Evolutionary conservation across 805 yeast genomes (phyloP).

Genomic region (Candida krabiensis): DNA sequence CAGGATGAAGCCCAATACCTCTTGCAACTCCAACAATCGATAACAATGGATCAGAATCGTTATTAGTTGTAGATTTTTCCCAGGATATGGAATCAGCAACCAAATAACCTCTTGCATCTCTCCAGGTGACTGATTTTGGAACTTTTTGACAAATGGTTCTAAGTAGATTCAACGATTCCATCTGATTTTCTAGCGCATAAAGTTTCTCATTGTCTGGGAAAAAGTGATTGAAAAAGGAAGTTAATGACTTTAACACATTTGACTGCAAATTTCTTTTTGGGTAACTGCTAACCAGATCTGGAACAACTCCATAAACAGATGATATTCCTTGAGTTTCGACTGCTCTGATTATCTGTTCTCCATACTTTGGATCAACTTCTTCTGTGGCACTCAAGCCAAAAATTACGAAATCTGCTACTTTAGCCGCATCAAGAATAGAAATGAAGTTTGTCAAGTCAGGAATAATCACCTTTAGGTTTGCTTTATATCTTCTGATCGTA

Average conservation of each 20-base stretch:
- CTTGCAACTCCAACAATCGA: slow-evolving; percentile 82
- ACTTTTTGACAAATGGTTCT: slow-evolving; percentile 80
- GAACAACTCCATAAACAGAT: slow-evolving; percentile 72
- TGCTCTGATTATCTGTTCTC: slow-evolving; percentile 88
- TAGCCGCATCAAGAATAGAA: slow-evolving; percentile 79
- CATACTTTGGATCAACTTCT: slow-evolving; percentile 77
- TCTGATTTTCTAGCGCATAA: slow-evolving; percentile 61
- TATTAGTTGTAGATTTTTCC: slow-evolving; percentile 31
- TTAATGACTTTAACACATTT: slow-evolving; percentile 64
- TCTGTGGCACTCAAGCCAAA: slow-evolving; percentile 85
- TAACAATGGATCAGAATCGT: slow-evolving; percentile 39
- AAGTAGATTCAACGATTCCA: slow-evolving; percentile 72
- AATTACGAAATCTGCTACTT: slow-evolving; percentile 84
- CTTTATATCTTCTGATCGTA: slow-evolving; percentile 65
- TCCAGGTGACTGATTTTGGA: slow-evolving; percentile 86
- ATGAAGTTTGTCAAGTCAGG: slow-evolving; percentile 70
- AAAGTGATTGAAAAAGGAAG: slow-evolving; percentile 68
- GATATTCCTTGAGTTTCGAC: slow-evolving; percentile 91
- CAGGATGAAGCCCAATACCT: slow-evolving; percentile 78
- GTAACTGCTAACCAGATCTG: slow-evolving; percentile 66
- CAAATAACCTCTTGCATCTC: slow-evolving; percentile 88
- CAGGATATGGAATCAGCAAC: slow-evolving; percentile 66
- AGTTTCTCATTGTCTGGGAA: slow-evolving; percentile 81
- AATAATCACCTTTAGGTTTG: slow-evolving; percentile 68
- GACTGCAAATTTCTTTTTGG: slow-evolving; percentile 75